These are phyloP conservation scores for Rubroboletus satanas DNA, from an alignment of 768 basidiomycete genomes.

Conservation along the genomic window DNA sequence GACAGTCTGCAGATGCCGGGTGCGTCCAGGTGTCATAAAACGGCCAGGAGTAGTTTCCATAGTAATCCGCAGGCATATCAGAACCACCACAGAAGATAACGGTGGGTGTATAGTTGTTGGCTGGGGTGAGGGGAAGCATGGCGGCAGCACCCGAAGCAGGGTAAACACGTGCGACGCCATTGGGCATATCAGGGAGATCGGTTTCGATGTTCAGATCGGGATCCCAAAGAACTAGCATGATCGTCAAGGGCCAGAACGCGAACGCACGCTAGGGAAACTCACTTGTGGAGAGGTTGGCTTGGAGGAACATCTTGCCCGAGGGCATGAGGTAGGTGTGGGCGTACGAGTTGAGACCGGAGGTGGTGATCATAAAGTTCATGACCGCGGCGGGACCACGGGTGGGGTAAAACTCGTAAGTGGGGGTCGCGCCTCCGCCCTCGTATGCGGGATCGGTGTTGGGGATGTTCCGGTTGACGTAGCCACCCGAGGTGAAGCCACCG, in stretches of 20 bases:
- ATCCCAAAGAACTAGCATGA: conserved; percentile 45
- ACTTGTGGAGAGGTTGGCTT: conserved; percentile 75
- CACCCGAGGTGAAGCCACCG: conserved; percentile 72
- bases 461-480: conserved; percentile 70
- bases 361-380: conserved; percentile 65
- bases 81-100: conserved; percentile 90
- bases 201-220: conserved; percentile 54
- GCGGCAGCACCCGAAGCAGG: conserved; percentile 85
- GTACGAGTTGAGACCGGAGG: conserved; percentile 76
- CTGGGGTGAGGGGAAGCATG: conserved; percentile 88
- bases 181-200: conserved; percentile 68
- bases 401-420: conserved; percentile 81
- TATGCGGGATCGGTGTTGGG: conserved; percentile 60
- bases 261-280: conserved; percentile 24
- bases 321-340: conserved; percentile 70
- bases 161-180: conserved; percentile 73
- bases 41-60: conserved; percentile 75
- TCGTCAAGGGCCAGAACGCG: neutral
- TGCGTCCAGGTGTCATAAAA: conserved; percentile 69
- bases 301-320: conserved; percentile 72
- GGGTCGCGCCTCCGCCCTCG: conserved; percentile 65
- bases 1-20: conserved; percentile 70
- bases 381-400: conserved; percentile 44
- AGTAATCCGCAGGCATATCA: conserved; percentile 66
- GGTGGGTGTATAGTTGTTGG: conserved; percentile 82